Percentiles rank a stretch among this genome's conserved stretches.
These are phyloP conservation scores for Flaveria floridana DNA, from an alignment of 140 eudicot genomes.

Conservation along the genomic window DNA sequence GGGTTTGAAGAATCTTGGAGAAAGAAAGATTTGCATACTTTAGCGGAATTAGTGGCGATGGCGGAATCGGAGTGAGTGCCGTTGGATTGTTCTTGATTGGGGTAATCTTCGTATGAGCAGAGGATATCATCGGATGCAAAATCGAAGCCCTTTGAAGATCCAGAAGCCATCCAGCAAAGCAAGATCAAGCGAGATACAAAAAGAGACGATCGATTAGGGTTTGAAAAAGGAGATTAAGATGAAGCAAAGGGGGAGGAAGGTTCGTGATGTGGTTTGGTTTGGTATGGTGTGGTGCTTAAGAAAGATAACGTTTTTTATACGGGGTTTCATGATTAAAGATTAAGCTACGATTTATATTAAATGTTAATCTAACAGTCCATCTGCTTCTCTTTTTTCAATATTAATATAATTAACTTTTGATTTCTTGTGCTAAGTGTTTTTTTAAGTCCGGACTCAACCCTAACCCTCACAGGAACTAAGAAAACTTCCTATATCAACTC, in stretches of 20 bases:
- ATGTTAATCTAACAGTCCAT: not conserved
- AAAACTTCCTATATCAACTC: too few species aligned
- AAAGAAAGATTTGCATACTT: constrained; percentile 41
- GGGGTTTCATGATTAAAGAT: constrained; percentile 25
- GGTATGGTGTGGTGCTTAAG: constrained; percentile 22
- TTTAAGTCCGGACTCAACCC: too few species aligned
- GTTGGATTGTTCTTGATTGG: constrained; percentile 57
- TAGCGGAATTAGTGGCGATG: constrained; percentile 44
- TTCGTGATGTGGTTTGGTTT: constrained; percentile 17
- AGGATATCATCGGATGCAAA: constrained; percentile 84
- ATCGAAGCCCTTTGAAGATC: constrained; percentile 78
- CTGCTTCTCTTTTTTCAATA: too few species aligned
- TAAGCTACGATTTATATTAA: not conserved
- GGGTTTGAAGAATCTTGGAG: not conserved
- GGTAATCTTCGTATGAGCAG: constrained; percentile 80
- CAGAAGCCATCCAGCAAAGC: constrained; percentile 64
- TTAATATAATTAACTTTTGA: too few species aligned
- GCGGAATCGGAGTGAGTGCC: constrained; percentile 63
- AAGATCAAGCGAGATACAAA: constrained; percentile 16
- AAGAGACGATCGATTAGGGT: not conserved
- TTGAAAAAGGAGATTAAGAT: not conserved
- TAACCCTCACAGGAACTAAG: too few species aligned
- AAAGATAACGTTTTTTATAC: constrained; percentile 27
- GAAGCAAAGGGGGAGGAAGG: constrained; percentile 22
- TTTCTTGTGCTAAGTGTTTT: too few species aligned